These are phyloP conservation scores for Ophiostoma piceae DNA, from an alignment of 2,329 filamentous ascomycete genomes.

Conservation along the genomic window DNA sequence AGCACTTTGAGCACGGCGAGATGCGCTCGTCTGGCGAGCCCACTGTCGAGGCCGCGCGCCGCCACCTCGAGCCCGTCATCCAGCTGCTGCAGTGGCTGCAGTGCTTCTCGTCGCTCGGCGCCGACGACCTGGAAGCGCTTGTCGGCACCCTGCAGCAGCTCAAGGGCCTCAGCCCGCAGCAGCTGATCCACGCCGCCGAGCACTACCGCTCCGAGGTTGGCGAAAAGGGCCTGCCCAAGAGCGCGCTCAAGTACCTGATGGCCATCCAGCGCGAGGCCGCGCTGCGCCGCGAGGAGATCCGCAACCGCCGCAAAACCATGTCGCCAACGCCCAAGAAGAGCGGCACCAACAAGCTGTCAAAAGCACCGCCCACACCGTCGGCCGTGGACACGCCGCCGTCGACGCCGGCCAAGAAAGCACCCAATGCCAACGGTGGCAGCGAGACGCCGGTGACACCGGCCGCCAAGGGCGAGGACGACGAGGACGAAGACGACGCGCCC, in stretches of 20 bases:
- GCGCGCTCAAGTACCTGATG: constrained; percentile 77
- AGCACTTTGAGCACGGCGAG: constrained; percentile 91
- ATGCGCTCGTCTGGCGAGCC: constrained; percentile 79
- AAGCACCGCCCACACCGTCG: not conserved
- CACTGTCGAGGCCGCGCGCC: constrained; percentile 75
- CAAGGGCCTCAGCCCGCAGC: constrained; percentile 75
- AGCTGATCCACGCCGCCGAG: constrained; percentile 85
- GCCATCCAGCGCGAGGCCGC: constrained; percentile 71
- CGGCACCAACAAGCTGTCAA: constrained; percentile 8
- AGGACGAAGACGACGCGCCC: constrained; percentile 64
- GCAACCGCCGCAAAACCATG: constrained; percentile 43
- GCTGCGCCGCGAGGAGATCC: constrained; percentile 50
- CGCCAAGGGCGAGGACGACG: constrained; percentile 40
- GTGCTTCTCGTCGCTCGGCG: constrained; percentile 86
- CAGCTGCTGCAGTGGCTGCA: constrained; percentile 96
- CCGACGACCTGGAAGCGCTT: constrained; percentile 80
- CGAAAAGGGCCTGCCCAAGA: constrained; percentile 85
- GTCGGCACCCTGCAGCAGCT: constrained; percentile 86
- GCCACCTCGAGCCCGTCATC: constrained; percentile 83
- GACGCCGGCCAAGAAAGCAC: constrained; percentile 18
- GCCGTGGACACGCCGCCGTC: constrained; percentile 14
- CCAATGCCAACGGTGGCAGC: constrained; percentile 34
- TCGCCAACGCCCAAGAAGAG: constrained; percentile 38
- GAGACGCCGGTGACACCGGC: constrained; percentile 33
- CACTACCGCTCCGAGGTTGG: constrained; percentile 94